These are phyloP conservation scores for Leptographium radiaticola DNA, from an alignment of 2,329 filamentous ascomycete genomes.

Conservation along the genomic window DNA sequence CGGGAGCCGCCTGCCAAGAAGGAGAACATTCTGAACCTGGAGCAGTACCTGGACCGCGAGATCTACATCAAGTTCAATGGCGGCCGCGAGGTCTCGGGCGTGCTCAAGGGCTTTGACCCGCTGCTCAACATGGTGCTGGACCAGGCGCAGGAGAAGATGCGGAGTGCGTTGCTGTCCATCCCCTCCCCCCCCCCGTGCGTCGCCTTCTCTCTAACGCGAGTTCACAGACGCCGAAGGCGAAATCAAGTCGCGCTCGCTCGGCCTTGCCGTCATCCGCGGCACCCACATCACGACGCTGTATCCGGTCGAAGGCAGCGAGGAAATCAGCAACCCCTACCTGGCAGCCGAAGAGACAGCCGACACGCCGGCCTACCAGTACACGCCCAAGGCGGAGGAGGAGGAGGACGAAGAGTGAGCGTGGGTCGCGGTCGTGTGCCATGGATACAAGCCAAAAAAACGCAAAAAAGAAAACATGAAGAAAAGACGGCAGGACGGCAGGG, in stretches of 20 bases:
- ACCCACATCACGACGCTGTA: slow-evolving; percentile 88
- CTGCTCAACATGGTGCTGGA: slow-evolving; percentile 97
- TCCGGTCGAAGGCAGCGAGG: slow-evolving; percentile 85
- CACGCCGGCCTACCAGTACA: slow-evolving; percentile 11
- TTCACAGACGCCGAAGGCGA: slow-evolving; percentile 79
- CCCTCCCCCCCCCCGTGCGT: neutral
- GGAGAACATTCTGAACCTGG: slow-evolving; percentile 92
- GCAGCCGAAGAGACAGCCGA: slow-evolving; percentile 42
- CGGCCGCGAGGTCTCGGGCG: slow-evolving; percentile 79
- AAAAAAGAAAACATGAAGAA: too few species aligned
- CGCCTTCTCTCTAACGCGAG: slow-evolving; percentile 1
- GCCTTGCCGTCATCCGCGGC: slow-evolving; percentile 79
- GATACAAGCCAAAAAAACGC: neutral
- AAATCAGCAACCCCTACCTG: slow-evolving; percentile 88
- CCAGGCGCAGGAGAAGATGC: slow-evolving; percentile 79
- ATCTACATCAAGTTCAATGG: slow-evolving; percentile 96
- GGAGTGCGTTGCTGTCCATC: slow-evolving; percentile 43
- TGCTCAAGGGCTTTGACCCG: slow-evolving; percentile 89
- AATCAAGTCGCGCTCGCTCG: slow-evolving; percentile 65
- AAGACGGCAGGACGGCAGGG: too few species aligned
- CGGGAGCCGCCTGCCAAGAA: slow-evolving; percentile 76
- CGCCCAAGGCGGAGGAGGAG: slow-evolving; percentile 7
- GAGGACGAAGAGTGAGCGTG: neutral
- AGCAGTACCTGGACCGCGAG: slow-evolving; percentile 94
- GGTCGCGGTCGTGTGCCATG: too few species aligned